These are phyloP conservation scores for Blumeria hordei DNA, from an alignment of 2,329 filamentous ascomycete species.

Conservation along the genomic window DNA sequence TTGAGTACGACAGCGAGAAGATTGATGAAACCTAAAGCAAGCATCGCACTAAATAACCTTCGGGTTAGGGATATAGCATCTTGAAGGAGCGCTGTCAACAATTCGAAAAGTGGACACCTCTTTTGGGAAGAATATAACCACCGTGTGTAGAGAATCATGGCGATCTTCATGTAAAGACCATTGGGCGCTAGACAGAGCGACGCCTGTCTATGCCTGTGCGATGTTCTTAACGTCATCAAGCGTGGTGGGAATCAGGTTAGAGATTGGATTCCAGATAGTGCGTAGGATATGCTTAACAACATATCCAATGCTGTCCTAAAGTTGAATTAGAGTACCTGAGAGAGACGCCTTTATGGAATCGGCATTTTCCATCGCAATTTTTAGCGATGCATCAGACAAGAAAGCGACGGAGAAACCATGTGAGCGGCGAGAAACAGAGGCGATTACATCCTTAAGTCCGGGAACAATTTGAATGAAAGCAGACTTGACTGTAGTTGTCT, in stretches of 20 bases:
- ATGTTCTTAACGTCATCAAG: neutral
- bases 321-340: neutral
- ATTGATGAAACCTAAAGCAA: neutral
- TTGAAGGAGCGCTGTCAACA: neutral
- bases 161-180: neutral
- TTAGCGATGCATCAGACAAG: neutral
- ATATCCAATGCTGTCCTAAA: neutral
- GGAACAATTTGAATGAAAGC: neutral
- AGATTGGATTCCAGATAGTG: neutral
- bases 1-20: neutral
- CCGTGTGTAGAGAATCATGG: neutral
- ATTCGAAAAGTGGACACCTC: neutral
- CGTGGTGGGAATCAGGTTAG: neutral
- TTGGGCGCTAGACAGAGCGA: too few species aligned
- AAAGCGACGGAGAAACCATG: neutral
- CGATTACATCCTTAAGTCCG: neutral
- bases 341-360: neutral
- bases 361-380: neutral
- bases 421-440: neutral
- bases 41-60: neutral
- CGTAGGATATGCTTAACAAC: neutral
- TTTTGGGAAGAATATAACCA: neutral
- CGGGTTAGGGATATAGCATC: neutral
- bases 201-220: neutral
- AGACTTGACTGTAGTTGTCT: neutral